Percentiles rank a stretch among this genome's conserved stretches.
Evolutionary conservation across 495 filamentous ascomycete species (phyloP).

Genomic region (Trichoderma gamsii): DNA sequence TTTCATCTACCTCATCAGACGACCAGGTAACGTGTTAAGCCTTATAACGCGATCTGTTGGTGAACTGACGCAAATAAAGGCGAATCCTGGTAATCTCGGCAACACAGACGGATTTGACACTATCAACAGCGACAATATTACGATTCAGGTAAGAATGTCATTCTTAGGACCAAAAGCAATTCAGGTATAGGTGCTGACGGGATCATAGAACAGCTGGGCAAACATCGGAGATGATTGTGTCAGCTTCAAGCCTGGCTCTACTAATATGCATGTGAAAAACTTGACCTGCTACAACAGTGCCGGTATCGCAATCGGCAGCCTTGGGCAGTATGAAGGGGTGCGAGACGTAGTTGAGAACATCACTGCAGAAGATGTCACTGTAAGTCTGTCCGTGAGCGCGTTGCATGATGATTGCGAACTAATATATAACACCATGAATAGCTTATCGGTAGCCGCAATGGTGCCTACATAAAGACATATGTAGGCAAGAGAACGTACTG

Average conservation of each 20-base stretch:
- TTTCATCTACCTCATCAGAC: conserved; percentile 17
- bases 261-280: conserved; percentile 15
- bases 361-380: conserved; percentile 13
- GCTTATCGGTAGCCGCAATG: conserved; percentile 12
- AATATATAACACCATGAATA: background rate
- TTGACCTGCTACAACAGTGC: conserved; percentile 13
- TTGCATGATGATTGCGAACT: too few species aligned
- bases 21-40: too few species aligned
- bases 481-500: conserved; percentile 1
- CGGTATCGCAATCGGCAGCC: conserved; percentile 14
- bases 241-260: conserved; percentile 15
- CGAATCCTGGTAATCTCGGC: conserved; percentile 18
- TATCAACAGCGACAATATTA: conserved; percentile 19
- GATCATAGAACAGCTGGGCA: conserved; percentile 9
- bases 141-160: conserved; percentile 3
- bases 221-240: conserved; percentile 14
- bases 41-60: too few species aligned
- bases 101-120: conserved; percentile 22
- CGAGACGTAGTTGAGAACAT: conserved; percentile 15
- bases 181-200: background rate
- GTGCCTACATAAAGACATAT: conserved; percentile 13
- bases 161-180: background rate
- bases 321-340: conserved; percentile 14
- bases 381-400: background rate
- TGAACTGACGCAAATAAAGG: conserved; percentile 15